Base-by-base conservation (phyloP, 2,329 filamentous ascomycete species). In the Botrytis byssoidea region DNA sequence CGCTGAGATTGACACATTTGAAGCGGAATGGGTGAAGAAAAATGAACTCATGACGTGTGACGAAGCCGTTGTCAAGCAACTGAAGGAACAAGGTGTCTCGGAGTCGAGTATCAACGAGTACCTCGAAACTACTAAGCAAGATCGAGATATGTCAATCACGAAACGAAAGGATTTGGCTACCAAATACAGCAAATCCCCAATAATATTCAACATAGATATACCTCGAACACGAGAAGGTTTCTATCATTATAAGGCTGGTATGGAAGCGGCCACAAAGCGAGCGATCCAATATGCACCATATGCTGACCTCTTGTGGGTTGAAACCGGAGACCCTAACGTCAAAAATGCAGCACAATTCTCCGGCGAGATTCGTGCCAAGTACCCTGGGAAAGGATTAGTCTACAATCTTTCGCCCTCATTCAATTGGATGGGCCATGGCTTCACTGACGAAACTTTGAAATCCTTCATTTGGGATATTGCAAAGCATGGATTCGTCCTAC, bases 401-500 rank as follows among this genome's bases (percentile, higher is more conserved):
- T 99, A 99, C 85, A 99, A 99, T 84, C 88, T 99, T 2, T 95
- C 92, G 7, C 96, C 96, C 1, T 97, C 93, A 14, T 99, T 99
- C 88, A 98, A 99, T 86, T 99, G 96, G 96, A 96, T 97, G 90
- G 90, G 90, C 18, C 95, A 98, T 81, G 96, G 95, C 44, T 99
- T 98, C 84, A 91, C 89, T 4, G 90, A 94, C 76, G 90, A 90
- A 75, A 91, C 92, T 9, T 87, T 99, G 72, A 94, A 92, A 84
- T 94, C 89, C 9, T 99, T 99, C 83, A 93, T 99, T 79, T 98
- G 95, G 95, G 95, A 98, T 82, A 90, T 99, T 77, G 96, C 95
- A 14, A 90, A 91, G 81, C 92, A 98, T 79, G 95, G 95, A 74
- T 95, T 91, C 81, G 89, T 90, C 16, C 83, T 92, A 78, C 90